These are phyloP conservation scores for Neurospora sp. DNA, from an alignment of 495 filamentous ascomycete genomes.

Conservation along the genomic window DNA sequence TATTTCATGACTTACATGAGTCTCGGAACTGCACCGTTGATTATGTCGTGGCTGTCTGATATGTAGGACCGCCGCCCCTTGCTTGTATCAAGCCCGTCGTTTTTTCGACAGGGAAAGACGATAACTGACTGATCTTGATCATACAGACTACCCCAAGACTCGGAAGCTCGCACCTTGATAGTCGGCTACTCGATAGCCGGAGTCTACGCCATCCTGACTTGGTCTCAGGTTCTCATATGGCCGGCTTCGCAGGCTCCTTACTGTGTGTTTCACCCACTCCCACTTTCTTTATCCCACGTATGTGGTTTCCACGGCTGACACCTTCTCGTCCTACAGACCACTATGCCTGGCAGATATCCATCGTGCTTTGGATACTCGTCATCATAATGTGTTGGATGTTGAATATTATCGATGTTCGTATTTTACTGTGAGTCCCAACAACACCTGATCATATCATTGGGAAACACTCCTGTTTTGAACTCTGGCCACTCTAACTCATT, in stretches of 20 bases:
- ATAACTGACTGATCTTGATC: neutral
- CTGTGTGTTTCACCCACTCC: no score
- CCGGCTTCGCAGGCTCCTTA: constrained; percentile 30
- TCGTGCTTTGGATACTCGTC: constrained; percentile 27
- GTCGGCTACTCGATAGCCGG: constrained; percentile 30
- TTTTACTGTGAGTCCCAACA: neutral
- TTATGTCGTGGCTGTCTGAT: constrained; percentile 32
- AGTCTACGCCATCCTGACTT: constrained; percentile 28
- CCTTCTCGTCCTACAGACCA: no score
- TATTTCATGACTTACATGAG: constrained; percentile 30
- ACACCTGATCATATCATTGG: neutral
- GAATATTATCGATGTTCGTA: constrained; percentile 3
- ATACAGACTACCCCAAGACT: constrained; percentile 23
- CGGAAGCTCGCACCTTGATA: constrained; percentile 29
- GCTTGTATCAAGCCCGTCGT: neutral
- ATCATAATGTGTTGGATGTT: constrained; percentile 16
- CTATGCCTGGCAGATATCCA: constrained; percentile 29
- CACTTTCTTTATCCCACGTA: no score
- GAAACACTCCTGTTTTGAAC: neutral
- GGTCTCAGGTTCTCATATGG: constrained; percentile 35
- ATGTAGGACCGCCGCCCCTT: constrained; percentile 11
- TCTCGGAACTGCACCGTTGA: constrained; percentile 29
- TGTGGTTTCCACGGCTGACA: no score
- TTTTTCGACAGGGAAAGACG: neutral
- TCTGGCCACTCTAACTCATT: neutral